phyloP scores from a whole-genome alignment of 2,329 filamentous ascomycete species.

The Aureobasidium sp. region DNA sequence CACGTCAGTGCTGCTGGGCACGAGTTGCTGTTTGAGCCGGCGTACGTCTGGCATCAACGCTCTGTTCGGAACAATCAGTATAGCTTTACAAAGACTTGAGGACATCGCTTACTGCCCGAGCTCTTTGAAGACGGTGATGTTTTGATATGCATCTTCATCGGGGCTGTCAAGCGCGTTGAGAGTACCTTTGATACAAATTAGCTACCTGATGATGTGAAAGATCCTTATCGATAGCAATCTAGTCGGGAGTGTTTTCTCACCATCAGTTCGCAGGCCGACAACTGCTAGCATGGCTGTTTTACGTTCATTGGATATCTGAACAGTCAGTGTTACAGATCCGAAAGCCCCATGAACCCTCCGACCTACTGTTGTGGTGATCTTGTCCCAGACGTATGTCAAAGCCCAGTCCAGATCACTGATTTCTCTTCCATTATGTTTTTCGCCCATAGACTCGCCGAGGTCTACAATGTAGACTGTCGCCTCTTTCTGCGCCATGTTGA shows the following conservation, averaged over 20 bases:
- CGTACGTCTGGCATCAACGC: constrained; percentile 63
- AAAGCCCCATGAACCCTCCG: background rate
- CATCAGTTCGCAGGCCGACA: constrained; percentile 73
- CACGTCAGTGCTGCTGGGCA: constrained; percentile 57
- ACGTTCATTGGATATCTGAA: constrained; percentile 55
- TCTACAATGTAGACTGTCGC: constrained; percentile 89
- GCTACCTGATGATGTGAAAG: background rate
- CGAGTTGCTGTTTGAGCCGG: constrained; percentile 55
- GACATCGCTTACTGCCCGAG: constrained; percentile 51
- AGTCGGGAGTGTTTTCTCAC: constrained; percentile 27
- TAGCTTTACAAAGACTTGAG: background rate
- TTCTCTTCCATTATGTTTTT: constrained; percentile 60
- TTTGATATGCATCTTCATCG: constrained; percentile 35
- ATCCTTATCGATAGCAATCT: background rate
- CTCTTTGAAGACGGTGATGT: constrained; percentile 66
- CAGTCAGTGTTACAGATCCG: background rate
- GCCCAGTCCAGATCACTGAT: constrained; percentile 83
- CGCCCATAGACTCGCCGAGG: constrained; percentile 75
- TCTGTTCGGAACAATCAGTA: constrained; percentile 27
- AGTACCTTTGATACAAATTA: constrained; percentile 44
- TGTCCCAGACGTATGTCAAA: constrained; percentile 93
- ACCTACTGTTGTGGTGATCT: constrained; percentile 66
- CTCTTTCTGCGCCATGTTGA: constrained; percentile 80
- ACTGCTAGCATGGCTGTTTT: constrained; percentile 74
- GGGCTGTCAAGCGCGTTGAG: constrained; percentile 59